phyloP scores from a whole-genome alignment of 169 alveolate genomes.

The Plasmodium sp. region DNA sequence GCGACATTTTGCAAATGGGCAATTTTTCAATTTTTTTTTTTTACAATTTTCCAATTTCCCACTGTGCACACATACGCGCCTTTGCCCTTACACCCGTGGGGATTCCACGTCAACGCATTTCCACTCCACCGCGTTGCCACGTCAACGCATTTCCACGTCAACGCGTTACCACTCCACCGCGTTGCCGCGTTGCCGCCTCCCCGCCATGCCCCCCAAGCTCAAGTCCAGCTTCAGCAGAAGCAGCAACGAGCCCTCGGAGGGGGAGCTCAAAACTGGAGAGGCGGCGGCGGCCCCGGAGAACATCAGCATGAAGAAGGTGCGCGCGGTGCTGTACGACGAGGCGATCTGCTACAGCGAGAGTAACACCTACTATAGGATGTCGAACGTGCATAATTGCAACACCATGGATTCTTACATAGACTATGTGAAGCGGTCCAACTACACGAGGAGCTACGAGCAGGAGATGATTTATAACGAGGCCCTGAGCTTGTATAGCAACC shows the following conservation, averaged over 20 bases:
- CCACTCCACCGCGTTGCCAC: neutral
- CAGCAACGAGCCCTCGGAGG: constrained; percentile 6
- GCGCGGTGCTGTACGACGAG: constrained; percentile 40
- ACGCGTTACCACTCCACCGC: neutral
- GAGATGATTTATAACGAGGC: constrained; percentile 60
- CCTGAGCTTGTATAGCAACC: constrained; percentile 20
- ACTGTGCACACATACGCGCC: too few species aligned
- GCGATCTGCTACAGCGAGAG: constrained; percentile 27
- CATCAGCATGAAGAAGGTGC: neutral
- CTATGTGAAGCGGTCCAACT: constrained; percentile 30
- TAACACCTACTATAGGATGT: constrained; percentile 49
- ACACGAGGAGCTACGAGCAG: constrained; percentile 63
- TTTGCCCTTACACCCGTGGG: neutral
- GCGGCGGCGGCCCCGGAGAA: neutral
- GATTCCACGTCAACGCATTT: neutral
- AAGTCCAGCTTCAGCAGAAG: constrained; percentile 3
- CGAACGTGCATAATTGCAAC: constrained; percentile 36
- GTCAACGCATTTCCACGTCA: too few species aligned
- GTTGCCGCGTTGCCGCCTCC: neutral
- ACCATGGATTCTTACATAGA: constrained; percentile 17
- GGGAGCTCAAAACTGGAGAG: neutral
- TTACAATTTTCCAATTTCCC: too few species aligned
- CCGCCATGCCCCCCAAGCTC: neutral
- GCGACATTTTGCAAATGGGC: neutral
- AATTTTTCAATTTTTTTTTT: too few species aligned